Evolutionary conservation across 2,329 filamentous ascomycete species (phyloP), one percentile per base, ranked within the genome.

Genomic region (Coniochaeta pulveracea): DNA sequence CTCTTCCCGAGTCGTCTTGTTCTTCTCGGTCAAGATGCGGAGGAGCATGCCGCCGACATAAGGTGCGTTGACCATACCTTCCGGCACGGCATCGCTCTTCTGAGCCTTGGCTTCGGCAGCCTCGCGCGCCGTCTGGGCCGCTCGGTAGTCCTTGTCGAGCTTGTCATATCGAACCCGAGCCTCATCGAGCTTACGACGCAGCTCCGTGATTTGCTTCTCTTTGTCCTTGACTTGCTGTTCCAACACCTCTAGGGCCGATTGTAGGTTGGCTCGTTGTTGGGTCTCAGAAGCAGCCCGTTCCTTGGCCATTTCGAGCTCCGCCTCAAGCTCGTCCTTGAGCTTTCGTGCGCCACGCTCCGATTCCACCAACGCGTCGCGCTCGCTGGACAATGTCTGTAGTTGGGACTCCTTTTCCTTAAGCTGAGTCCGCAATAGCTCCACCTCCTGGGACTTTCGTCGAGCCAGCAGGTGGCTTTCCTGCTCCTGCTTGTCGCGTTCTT

Each of bases 401-500:
- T 84, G 76, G 9, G 79, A 74, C 57, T 96, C 89, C 1, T 85
- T 73, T 41, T 95, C 88, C 6, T 85, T 76, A 9, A 88, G 67
- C 55, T 78, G 83, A 33, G 68, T 66, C 54, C 80, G 85, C 24
- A 94, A 63, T 44, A 96, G 89, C 52, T 96, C 91, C 3, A 85
- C 66, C 61, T 96, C 91, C 30, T 88, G 70, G 6, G 83, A 74
- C 39, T 80, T 78, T 26, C 83, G 73, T 34, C 89, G 72, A 10
- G 80, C 82, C 31, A 83, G 69, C 0, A 77, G 81, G 47, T 76
- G 85, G 3, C 85, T 78, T 57, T 96, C 88, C 41, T 96, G 88
- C 56, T 98, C 89, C 3, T 86, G 79, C 3, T 85, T 76, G 52
- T 98, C 91, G 12, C 91, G 76, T 55, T 98, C 91, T 52, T 95